Evolutionary conservation across 2,329 filamentous ascomycete genomes (phyloP), one percentile per base, ranked within the genome.

Genomic region (Neonectria faginata): DNA sequence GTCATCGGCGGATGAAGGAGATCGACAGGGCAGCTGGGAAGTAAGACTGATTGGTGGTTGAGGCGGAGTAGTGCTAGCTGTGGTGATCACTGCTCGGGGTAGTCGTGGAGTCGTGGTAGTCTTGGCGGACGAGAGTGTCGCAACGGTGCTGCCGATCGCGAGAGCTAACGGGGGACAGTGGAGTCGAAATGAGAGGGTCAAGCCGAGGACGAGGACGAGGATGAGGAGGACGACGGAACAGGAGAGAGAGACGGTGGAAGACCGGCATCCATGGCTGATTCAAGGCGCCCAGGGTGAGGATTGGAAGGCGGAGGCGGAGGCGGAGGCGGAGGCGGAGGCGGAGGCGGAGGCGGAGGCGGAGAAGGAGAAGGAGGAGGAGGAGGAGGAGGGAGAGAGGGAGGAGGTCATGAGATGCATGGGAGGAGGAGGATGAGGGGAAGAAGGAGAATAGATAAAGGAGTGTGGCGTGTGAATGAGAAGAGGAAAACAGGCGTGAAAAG

Each of bases 381-480:
- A 53, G 20, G 45, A 41, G 25, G 18, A 55, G 48, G 25, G 22
- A 22, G 22, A 22, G 22, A 22, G 22, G 22, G 22, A 22, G 22
- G 22, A 22, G 22, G 22, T 22, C 22, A 22, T 22, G 22, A 22
- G 22, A 22, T 22, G 22, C 22, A 22, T 22, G 22, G 22, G 47
- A 41, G 36, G 50, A 45, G 48, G 47, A 31, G 31, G n/a, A 44
- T 25, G 42, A 25, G 42, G 12, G 18, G 57, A 62, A 54, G 58
- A 64, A 50, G 59, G 57, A 56, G 7, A 45, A 62, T 50, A 62
- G 47, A 27, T 14, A 31, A 63, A 20, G n/a, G n/a, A 62, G 65
- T n/a, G 36, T 39, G 33, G 36, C 16, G 16, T 14, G 36, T 39
- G 36, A 39, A 60, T 42, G 3, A 44, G 61, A 52, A 55, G 45